Percentiles rank a stretch among this genome's conserved stretches.
Evolutionary conservation across 2,329 filamentous ascomycete genomes (phyloP).

Genomic region (Pseudopyricularia javanii): DNA sequence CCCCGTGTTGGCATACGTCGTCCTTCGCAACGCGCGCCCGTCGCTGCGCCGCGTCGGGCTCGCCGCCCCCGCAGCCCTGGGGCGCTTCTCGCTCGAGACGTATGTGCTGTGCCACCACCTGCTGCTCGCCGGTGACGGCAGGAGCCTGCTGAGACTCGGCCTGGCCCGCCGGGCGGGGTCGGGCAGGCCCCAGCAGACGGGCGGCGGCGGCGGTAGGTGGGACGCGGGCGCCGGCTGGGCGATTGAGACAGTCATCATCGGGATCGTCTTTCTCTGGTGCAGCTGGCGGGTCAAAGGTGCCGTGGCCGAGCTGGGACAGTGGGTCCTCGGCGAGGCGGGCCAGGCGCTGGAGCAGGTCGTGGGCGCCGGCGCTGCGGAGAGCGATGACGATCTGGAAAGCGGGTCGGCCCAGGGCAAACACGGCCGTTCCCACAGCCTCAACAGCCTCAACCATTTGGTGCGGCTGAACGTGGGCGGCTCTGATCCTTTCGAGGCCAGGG

Average conservation of each 20-base stretch:
- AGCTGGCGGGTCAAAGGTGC: constrained; percentile 2
- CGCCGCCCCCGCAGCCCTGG: constrained; percentile 30
- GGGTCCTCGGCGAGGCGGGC: neutral
- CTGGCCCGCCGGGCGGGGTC: neutral
- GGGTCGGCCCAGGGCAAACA: too few species aligned
- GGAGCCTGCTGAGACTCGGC: constrained; percentile 28
- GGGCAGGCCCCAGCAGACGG: neutral
- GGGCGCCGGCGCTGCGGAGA: neutral
- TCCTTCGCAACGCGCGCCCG: constrained; percentile 32
- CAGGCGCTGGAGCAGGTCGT: neutral
- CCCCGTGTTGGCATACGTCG: constrained; percentile 38
- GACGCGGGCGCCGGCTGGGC: constrained; percentile 7
- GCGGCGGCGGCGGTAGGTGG: neutral
- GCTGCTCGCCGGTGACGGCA: constrained; percentile 47
- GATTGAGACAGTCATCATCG: constrained; percentile 14
- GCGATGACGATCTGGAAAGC: neutral
- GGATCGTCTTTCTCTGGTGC: constrained; percentile 12
- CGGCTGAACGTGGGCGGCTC: neutral
- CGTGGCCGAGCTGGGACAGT: neutral
- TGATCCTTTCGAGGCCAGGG: neutral
- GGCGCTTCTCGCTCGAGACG: constrained; percentile 43
- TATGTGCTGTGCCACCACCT: constrained; percentile 50
- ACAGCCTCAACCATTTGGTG: neutral
- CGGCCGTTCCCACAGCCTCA: neutral
- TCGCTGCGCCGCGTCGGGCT: constrained; percentile 19